These are phyloP conservation scores for Cutaneotrichosporon daszewskae DNA, from an alignment of 1,284 basidiomycete genomes.

Conservation along the genomic window DNA sequence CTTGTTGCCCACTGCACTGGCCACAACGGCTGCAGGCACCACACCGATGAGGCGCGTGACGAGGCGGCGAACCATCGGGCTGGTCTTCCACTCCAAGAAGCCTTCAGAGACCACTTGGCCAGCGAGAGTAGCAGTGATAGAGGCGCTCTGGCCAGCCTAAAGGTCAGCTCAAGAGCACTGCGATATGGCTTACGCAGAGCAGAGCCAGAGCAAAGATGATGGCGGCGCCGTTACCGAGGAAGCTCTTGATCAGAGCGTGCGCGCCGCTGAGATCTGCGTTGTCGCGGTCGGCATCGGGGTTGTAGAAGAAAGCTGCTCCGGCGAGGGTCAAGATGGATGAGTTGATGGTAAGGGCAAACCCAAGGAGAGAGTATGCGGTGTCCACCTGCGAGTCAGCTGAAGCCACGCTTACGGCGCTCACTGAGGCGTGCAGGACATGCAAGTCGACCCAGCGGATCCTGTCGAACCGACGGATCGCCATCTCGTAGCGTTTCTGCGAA, in stretches of 20 bases:
- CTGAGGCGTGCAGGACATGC: conserved; percentile 65
- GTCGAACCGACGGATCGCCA: conserved; percentile 58
- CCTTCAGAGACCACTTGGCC: conserved; percentile 91
- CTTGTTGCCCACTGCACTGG: conserved; percentile 62
- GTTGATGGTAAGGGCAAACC: conserved; percentile 83
- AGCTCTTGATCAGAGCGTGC: conserved; percentile 61
- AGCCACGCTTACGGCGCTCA: no score
- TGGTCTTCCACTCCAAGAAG: conserved; percentile 83
- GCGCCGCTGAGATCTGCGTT: conserved; percentile 77
- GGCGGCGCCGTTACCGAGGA: conserved; percentile 67
- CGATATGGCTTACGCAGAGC: no score
- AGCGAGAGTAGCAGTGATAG: conserved; percentile 84
- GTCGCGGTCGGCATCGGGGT: conserved; percentile 31
- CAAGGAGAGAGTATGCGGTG: conserved; percentile 55
- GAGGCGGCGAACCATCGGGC: conserved; percentile 72
- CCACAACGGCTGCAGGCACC: conserved; percentile 78
- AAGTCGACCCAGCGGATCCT: conserved; percentile 61
- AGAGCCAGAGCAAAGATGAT: conserved; percentile 80
- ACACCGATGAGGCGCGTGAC: conserved; percentile 79
- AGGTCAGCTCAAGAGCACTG: no score
- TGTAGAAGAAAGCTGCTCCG: conserved; percentile 66
- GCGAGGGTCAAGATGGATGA: conserved; percentile 60
- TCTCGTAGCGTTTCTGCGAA: conserved; percentile 49
- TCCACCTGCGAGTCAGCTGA: no score
- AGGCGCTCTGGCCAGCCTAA: conserved; percentile 91